Base-by-base conservation (phyloP, 2,329 filamentous ascomycete species). In the Metarhizium robertsii region DNA sequence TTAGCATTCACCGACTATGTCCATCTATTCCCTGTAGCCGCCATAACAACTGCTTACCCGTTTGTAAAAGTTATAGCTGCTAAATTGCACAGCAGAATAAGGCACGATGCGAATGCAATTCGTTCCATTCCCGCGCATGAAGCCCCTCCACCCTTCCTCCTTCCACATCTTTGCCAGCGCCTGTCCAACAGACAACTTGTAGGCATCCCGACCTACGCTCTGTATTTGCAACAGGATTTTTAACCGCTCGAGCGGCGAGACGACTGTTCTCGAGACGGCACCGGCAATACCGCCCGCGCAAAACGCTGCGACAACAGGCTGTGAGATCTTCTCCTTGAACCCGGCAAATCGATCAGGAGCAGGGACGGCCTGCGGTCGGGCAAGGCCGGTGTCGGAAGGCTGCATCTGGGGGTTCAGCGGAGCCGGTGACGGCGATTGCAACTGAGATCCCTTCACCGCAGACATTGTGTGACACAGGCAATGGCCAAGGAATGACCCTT, bases 191-290 rank as follows among this genome's bases (percentile, higher is more conserved):
- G 91, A 94, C 70, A 96, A 78, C 69, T 94, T 92, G 74, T 99
- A 99, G 67, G 96, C 92, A 64, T 90, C 88, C 66, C 91, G 85
- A 18, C 92, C 92, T 52, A 81, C 88, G 67, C 88, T 95, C 75
- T 99, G 94, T 32, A 99, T 81, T 70, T 99, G 94, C 70, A 96
- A 91, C n/a, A 99, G 79, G 64, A 99, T 99, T 76, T 99, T 97
- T 57, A 99, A 79, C 60, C 94, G 85, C 73, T 99, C 94, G 42
- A 99, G 83, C 3, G 94, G 94, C 16, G 92, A 97, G 4, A 99
- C 94, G 50, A 97, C 92, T 29, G 94, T 99, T 67, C 94, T 84
- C 36, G 94, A 97, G n/a, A 99, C 92, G 47, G 94, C 94, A 57
- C 94, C 94, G 16, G 94, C 94, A 25, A 96, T 85, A 62, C 94